These are phyloP conservation scores for Trichoderma erinaceum DNA, from an alignment of 495 filamentous ascomycete genomes.

Conservation along the genomic window DNA sequence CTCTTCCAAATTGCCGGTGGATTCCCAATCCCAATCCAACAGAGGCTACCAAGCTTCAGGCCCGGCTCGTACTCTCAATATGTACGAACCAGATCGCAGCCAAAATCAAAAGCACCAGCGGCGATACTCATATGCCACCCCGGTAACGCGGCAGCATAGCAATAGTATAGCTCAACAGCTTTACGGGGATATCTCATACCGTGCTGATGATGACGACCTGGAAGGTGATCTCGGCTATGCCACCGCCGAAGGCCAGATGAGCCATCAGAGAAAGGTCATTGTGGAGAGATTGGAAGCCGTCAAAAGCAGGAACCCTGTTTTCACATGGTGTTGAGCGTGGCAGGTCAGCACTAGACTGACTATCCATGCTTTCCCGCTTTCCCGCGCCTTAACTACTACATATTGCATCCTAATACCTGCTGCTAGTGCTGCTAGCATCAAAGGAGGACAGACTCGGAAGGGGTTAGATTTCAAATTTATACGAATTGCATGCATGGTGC, in stretches of 20 bases:
- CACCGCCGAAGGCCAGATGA: slow-evolving; percentile 88
- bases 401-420: neutral
- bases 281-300: slow-evolving; percentile 93
- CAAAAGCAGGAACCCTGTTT: slow-evolving; percentile 90
- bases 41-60: slow-evolving; percentile 29
- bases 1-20: neutral
- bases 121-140: slow-evolving; percentile 37
- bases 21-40: neutral
- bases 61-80: slow-evolving; percentile 32
- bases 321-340: slow-evolving; percentile 80
- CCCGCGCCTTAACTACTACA: neutral
- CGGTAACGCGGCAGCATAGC: slow-evolving; percentile 30
- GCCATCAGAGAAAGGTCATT: slow-evolving; percentile 84
- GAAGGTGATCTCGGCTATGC: slow-evolving; percentile 94
- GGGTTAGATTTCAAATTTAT: neutral
- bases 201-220: slow-evolving; percentile 64
- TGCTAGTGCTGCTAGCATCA: slow-evolving; percentile 18
- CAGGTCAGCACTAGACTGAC: slow-evolving; percentile 14
- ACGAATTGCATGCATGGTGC: slow-evolving; percentile 2
- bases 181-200: slow-evolving; percentile 25
- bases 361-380: slow-evolving; percentile 17
- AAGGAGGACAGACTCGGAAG: slow-evolving; percentile 13
- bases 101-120: slow-evolving; percentile 29
- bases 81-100: slow-evolving; percentile 35
- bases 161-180: slow-evolving; percentile 41